Evolutionary conservation across 805 yeast genomes (phyloP), one percentile per base, ranked within the genome.

Genomic region (Spathaspora arborariae): DNA sequence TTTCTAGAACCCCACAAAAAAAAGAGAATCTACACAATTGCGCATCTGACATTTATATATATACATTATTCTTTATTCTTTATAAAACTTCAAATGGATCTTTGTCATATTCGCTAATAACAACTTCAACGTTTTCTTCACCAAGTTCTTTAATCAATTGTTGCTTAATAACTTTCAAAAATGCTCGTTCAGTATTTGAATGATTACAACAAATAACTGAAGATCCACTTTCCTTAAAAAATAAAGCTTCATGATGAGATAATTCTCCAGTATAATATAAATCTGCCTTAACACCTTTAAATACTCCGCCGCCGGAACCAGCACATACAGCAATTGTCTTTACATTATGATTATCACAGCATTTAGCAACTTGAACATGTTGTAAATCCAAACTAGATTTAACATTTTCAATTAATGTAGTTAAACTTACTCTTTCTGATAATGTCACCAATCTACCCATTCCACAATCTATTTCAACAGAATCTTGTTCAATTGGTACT

Each of bases 151-250:
- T 45, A 20, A 45, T 48, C 47, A 88, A 70, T 58, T 79, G 82
- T 20, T 61, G 48, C 62, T 77, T 74, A 55, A 88, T 70, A 1
- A 67, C 74, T 20, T 58, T 53, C 51, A 94, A 68, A 59, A 83
- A 94, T 0, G 96, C 96, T 47, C 99, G 74, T 65, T 94, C 99
- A 0, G 97, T 88, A 62, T 92, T 92, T 16, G 96, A 79, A 59
- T 94, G 99, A 57, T 92, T 92, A 56, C 96, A 86, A 2, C 81
- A 79, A 41, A 94, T 73, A 2, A 90, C 88, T 8, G 81, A 71
- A 15, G 80, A 72, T 0, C 96, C 96, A 13, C 69, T 56, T 56
- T 92, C 98, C 42, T 75, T 80, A 52, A 84, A 73, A 47, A 65
- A 78, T 35, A 94, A 74, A 8, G 86, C 85, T 62, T 94, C 97